Evolutionary conservation across 148 eudicot genomes (phyloP).

Genomic region (Vaccinium corymbosum): DNA sequence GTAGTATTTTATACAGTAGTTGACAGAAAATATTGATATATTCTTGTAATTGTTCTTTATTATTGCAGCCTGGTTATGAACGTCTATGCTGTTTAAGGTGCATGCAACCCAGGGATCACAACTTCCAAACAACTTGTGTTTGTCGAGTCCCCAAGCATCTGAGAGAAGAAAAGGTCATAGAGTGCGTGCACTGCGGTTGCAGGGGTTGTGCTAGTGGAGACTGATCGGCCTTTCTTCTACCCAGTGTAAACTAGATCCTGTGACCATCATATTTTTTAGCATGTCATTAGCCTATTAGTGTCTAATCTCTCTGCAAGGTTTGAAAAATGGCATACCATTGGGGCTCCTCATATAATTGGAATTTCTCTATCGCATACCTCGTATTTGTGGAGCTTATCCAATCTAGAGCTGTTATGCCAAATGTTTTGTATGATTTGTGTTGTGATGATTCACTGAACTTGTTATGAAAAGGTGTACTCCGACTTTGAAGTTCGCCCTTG

Average conservation of each 20-base stretch:
- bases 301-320: neutral
- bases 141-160: conserved; percentile 91
- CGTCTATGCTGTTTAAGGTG: conserved; percentile 81
- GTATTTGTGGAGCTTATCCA: neutral
- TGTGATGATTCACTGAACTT: no score
- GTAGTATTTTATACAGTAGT: no score
- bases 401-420: neutral
- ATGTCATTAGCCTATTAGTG: neutral
- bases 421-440: neutral
- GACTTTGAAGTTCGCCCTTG: no score
- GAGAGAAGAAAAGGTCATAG: conserved; percentile 81
- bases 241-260: neutral
- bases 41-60: neutral
- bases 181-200: conserved; percentile 89
- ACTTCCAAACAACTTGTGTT: conserved; percentile 85
- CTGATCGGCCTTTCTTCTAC: conserved; percentile 25
- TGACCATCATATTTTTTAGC: neutral
- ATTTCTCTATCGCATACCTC: neutral
- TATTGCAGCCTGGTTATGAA: conserved; percentile 84
- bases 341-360: no score
- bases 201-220: conserved; percentile 86
- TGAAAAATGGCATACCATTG: neutral
- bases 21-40: no score
- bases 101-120: conserved; percentile 85
- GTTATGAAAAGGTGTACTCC: no score